Conservation (phyloP, 495 filamentous ascomycete genomes). For the Talaromyces adpressus region DNA sequence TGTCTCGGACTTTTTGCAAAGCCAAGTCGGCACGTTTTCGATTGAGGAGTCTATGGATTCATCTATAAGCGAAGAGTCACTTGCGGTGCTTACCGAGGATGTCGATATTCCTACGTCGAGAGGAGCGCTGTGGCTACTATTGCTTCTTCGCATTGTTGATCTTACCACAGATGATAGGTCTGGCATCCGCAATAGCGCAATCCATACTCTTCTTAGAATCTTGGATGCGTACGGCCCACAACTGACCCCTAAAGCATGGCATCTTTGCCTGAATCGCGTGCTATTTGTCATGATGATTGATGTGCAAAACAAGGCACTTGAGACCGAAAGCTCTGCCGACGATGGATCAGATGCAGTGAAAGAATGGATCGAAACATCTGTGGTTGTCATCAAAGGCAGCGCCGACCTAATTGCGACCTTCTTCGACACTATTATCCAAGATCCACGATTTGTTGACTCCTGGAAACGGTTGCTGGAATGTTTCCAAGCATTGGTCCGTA, state of each 20-base stretch:
- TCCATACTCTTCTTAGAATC: constrained; percentile 85
- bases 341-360: constrained; percentile 27
- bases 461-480: constrained; percentile 66
- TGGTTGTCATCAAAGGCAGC: constrained; percentile 63
- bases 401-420: constrained; percentile 62
- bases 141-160: constrained; percentile 70
- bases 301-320: constrained; percentile 20
- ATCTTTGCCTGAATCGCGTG: constrained; percentile 70
- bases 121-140: constrained; percentile 71
- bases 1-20: constrained; percentile 75
- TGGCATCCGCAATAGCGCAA: constrained; percentile 86
- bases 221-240: constrained; percentile 86
- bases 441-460: constrained; percentile 51
- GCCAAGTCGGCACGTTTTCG: constrained; percentile 35
- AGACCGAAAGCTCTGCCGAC: constrained; percentile 4
- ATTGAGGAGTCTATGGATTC: constrained; percentile 35
- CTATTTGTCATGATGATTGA: constrained; percentile 65
- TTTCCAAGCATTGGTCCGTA: constrained; percentile 51
- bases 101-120: constrained; percentile 33
- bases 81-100: constrained; percentile 27
- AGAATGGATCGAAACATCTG: constrained; percentile 72
- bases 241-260: constrained; percentile 73
- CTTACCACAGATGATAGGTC: constrained; percentile 69
- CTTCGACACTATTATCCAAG: constrained; percentile 50
- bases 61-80: constrained; percentile 32